Evolutionary conservation across 2,329 filamentous ascomycete genomes (phyloP).

Genomic region (Cucurbitaria berberidis): DNA sequence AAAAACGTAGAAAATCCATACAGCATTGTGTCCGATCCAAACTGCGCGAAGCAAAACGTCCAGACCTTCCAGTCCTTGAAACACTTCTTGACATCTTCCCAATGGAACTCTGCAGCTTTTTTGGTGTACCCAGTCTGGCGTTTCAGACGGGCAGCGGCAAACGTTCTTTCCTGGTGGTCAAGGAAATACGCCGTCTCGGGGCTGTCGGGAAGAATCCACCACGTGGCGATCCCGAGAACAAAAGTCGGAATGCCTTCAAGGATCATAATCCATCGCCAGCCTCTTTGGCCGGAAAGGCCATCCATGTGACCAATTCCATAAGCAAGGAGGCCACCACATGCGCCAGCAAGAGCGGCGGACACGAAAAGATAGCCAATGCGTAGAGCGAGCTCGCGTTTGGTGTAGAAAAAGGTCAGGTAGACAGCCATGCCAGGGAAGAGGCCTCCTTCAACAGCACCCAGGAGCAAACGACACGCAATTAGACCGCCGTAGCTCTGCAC

Average conservation of each 20-base stretch:
- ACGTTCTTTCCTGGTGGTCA: constrained; percentile 62
- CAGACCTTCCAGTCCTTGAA: constrained; percentile 79
- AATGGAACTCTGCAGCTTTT: constrained; percentile 61
- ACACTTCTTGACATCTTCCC: constrained; percentile 68
- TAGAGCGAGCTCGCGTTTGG: constrained; percentile 72
- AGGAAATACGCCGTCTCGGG: constrained; percentile 70
- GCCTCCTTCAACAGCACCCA: constrained; percentile 73
- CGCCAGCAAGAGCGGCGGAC: constrained; percentile 72
- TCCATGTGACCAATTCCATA: constrained; percentile 77
- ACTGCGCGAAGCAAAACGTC: constrained; percentile 71
- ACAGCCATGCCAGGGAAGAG: constrained; percentile 72
- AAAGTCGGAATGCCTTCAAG: constrained; percentile 64
- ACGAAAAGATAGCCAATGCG: constrained; percentile 77
- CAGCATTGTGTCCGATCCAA: constrained; percentile 76
- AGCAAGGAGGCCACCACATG: constrained; percentile 73
- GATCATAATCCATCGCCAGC: constrained; percentile 77
- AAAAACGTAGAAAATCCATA: constrained; percentile 81
- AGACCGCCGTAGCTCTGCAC: constrained; percentile 69
- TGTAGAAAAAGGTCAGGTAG: constrained; percentile 79
- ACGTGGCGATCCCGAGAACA: constrained; percentile 61
- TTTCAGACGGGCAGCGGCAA: constrained; percentile 60
- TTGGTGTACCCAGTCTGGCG: constrained; percentile 57
- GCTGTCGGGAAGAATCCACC: constrained; percentile 68
- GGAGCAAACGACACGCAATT: constrained; percentile 70
- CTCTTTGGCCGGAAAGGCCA: constrained; percentile 66